Conservation (phyloP, 805 yeast species). For the Zygoascus biomembranicola region DNA sequence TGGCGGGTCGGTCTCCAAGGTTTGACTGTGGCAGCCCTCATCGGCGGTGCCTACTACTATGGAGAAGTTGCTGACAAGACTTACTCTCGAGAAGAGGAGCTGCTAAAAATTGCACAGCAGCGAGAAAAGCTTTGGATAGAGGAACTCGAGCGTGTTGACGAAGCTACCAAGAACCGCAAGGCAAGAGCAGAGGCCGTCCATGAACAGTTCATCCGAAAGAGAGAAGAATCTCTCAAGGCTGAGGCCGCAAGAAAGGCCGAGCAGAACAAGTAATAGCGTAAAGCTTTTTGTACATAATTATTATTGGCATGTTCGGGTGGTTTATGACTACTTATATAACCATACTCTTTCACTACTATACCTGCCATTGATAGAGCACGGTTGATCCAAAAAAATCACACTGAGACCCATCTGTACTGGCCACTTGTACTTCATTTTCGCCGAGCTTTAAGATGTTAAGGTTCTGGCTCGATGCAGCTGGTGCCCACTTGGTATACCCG, state of each 20-base stretch:
- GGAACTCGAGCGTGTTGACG: conserved; percentile 74
- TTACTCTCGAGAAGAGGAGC: conserved; percentile 47
- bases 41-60: conserved; percentile 67
- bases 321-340: background rate
- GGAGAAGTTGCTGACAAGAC: conserved; percentile 31
- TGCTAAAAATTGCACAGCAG: conserved; percentile 70
- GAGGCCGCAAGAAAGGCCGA: conserved; percentile 3
- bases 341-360: background rate
- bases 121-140: conserved; percentile 87
- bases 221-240: conserved; percentile 4
- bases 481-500: conserved; percentile 15
- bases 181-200: conserved; percentile 40
- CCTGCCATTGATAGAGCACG: conserved; percentile 8
- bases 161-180: conserved; percentile 58
- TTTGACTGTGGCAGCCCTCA: conserved; percentile 70
- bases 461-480: conserved; percentile 2
- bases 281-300: conserved; percentile 1
- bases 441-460: conserved; percentile 3
- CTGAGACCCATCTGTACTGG: background rate
- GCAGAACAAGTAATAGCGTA: background rate
- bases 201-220: conserved; percentile 8
- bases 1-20: conserved; percentile 87
- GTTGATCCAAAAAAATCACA: conserved; percentile 5
- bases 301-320: background rate
- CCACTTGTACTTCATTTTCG: background rate